These are phyloP conservation scores for Nicotiana benthamiana DNA, from an alignment of 257 asterid species.

Conservation along the genomic window DNA sequence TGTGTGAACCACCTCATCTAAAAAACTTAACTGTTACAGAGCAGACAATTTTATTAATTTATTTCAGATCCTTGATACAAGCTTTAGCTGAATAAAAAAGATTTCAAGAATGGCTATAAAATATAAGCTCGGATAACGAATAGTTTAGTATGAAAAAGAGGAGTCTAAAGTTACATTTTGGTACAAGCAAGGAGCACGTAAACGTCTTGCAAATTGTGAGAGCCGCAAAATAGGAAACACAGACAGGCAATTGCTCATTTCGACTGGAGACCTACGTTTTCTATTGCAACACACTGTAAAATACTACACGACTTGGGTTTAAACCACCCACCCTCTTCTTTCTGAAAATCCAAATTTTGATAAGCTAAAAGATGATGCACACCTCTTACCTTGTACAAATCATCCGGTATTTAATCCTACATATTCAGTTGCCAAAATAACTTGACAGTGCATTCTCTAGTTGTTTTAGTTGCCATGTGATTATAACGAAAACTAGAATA, in stretches of 20 bases:
- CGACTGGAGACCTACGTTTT: constrained; percentile 1
- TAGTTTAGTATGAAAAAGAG: background rate
- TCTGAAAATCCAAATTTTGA: background rate
- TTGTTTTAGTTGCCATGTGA: background rate
- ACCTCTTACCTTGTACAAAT: background rate
- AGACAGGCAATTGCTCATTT: background rate
- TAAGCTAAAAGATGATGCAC: background rate
- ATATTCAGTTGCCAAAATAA: background rate
- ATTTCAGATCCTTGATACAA: background rate
- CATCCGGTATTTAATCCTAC: background rate
- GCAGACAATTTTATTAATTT: background rate
- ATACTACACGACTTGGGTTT: background rate
- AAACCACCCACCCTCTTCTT: background rate
- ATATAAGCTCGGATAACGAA: background rate
- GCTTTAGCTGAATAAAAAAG: background rate
- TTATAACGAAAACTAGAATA: background rate
- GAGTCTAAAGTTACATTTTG: background rate
- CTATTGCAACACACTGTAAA: background rate
- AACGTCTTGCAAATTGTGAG: background rate
- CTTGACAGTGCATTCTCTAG: background rate
- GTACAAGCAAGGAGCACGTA: background rate
- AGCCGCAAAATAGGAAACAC: background rate
- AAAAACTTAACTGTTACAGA: background rate
- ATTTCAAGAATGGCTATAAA: background rate
- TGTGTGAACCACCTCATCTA: background rate